Conservation (phyloP, 805 yeast genomes). For the Candida endomychidarum region DNA sequence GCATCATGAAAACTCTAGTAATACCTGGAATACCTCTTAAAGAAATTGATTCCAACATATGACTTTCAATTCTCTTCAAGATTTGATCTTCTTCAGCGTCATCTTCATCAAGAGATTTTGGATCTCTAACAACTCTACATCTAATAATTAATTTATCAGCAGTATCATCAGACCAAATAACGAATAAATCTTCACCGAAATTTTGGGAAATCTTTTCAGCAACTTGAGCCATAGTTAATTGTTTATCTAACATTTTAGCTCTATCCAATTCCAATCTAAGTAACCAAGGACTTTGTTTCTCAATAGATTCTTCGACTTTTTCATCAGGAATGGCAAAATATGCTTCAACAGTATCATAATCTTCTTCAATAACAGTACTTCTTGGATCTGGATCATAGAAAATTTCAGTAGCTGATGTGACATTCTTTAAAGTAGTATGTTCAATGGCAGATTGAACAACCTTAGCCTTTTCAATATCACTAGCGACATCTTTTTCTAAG, state of each 20-base stretch:
- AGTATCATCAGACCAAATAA: constrained; percentile 98
- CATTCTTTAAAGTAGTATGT: constrained; percentile 91
- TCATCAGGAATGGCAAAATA: constrained; percentile 98
- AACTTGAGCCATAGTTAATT: constrained; percentile 96
- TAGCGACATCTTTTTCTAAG: constrained; percentile 73
- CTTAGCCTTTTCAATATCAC: constrained; percentile 92
- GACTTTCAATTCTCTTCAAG: constrained; percentile 90
- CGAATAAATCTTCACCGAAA: constrained; percentile 92
- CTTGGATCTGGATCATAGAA: constrained; percentile 98
- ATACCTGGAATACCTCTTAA: constrained; percentile 95
- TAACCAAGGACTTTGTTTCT: constrained; percentile 97
- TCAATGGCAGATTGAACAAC: constrained; percentile 95
- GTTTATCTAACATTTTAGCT: constrained; percentile 98
- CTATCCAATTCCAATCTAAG: constrained; percentile 95
- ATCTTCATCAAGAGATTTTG: constrained; percentile 88
- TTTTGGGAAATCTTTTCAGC: constrained; percentile 92
- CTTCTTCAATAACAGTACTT: constrained; percentile 94
- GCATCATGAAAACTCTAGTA: constrained; percentile 87
- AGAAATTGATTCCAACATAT: constrained; percentile 93
- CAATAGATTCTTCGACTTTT: constrained; percentile 89
- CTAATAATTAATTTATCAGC: constrained; percentile 95
- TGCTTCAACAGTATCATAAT: constrained; percentile 94
- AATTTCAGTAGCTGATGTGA: constrained; percentile 96
- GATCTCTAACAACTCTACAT: constrained; percentile 97
- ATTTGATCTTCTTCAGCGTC: constrained; percentile 97